Evolutionary conservation across 495 filamentous ascomycete species (phyloP), one percentile per base, ranked within the genome.

Genomic region (Neurospora pannonica): DNA sequence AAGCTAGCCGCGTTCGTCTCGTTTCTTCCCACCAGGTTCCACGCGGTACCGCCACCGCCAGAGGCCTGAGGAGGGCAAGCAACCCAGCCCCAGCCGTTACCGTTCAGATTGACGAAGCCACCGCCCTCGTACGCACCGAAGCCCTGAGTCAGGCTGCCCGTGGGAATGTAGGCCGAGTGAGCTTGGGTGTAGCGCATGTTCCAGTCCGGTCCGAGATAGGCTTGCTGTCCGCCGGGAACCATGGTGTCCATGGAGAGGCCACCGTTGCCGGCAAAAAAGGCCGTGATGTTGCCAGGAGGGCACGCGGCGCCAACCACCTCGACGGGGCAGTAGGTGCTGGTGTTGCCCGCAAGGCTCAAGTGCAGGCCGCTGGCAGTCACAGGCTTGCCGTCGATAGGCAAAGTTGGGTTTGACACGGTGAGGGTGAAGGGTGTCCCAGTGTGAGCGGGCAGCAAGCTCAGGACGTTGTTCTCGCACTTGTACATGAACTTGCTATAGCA

Each of bases 211-310:
- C 77, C 80, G 40, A 93, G 83, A 80, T 91, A 94, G 81, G 89
- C 85, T 73, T 82, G 81, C 77, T 93, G 90, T 31, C 91, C 90
- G 62, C 90, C 91, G 21, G 91, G 90, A 37, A 93, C 90, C 69
- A 82, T 78, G 73, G 88, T 86, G 54, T 77, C 75, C 81, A 82
- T 80, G 43, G 70, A 38, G 5, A 67, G 71, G 34, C 71, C 43
- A 19, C 78, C 78, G 39, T 43, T 70, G 72, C 34, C 46, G 17
- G 78, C 76, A 15, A 71, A 70, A 24, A 82, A 74, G 21, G 76
- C 75, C 15, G 77, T 81, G 73, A 74, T 74, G 73, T 76, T 77
- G n/a, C 80, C 81, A 17, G 79, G 75, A 8, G 77, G 80, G 46
- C 81, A 81, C 1, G 75, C 73, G 24, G 71, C 19, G 67, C 75